Conservation (phyloP, 2,329 filamentous ascomycete species). For the Lasiodiplodia sp. region DNA sequence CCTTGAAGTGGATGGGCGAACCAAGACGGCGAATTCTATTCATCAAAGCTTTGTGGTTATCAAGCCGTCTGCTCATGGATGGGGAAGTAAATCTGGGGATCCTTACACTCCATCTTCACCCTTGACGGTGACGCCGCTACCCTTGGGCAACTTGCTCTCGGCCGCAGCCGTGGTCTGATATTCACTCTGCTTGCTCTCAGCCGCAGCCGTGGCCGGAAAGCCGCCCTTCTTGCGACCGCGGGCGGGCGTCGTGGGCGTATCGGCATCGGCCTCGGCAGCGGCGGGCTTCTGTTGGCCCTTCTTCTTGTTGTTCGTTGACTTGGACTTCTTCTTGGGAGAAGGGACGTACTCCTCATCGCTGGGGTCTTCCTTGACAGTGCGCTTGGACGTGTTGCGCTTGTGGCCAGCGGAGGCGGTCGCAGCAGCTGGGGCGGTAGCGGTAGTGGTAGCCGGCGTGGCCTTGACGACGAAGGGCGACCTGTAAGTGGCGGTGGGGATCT, state of each 20-base stretch:
- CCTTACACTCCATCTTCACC: background rate
- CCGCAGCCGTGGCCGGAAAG: background rate
- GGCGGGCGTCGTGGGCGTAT: background rate
- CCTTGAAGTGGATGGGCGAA: background rate
- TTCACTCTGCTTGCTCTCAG: too few species aligned
- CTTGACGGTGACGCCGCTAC: background rate
- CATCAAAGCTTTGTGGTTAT: background rate
- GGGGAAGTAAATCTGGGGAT: background rate
- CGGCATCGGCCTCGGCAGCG: too few species aligned
- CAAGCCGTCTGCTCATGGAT: background rate
- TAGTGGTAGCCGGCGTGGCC: too few species aligned
- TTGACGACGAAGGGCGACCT: background rate
- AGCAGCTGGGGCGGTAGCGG: too few species aligned
- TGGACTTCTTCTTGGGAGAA: background rate
- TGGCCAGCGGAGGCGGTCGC: background rate
- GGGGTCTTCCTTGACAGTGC: background rate
- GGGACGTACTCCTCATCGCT: background rate
- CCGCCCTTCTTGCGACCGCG: background rate
- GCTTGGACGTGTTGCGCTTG: background rate
- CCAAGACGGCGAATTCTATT: background rate
- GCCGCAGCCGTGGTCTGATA: too few species aligned
- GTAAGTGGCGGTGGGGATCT: background rate
- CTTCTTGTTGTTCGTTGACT: background rate
- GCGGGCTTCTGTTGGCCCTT: too few species aligned
- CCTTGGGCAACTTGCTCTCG: background rate